These are phyloP conservation scores for Grosmannia penicillata DNA, from an alignment of 2,329 filamentous ascomycete species.

Conservation along the genomic window DNA sequence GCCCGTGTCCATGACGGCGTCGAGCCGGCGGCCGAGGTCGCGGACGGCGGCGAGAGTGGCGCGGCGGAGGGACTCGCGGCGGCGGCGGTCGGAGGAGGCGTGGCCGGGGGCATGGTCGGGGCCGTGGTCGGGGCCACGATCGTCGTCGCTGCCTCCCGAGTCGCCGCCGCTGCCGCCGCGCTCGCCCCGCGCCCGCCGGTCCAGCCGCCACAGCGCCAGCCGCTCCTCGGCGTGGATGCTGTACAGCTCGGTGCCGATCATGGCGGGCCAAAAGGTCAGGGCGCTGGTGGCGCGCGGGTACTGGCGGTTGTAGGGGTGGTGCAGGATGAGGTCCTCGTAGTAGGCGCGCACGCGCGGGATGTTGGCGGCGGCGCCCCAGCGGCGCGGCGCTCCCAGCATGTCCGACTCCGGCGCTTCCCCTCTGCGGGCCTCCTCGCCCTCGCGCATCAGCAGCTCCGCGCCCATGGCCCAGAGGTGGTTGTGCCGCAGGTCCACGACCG, in stretches of 20 bases:
- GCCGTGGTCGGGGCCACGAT: not conserved
- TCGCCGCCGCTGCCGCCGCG: not conserved
- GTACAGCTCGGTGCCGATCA: slow-evolving; percentile 72
- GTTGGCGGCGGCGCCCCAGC: slow-evolving; percentile 31
- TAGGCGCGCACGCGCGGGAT: slow-evolving; percentile 38
- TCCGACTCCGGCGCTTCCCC: no score
- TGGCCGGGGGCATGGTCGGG: no score
- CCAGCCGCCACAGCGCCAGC: slow-evolving; percentile 24
- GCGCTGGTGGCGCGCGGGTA: slow-evolving; percentile 46
- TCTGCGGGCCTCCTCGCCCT: slow-evolving; percentile 28
- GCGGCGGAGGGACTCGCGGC: slow-evolving; percentile 25
- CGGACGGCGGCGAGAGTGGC: slow-evolving; percentile 44
- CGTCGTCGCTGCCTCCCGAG: not conserved
- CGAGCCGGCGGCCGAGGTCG: slow-evolving; percentile 53
- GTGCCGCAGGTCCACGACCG: slow-evolving; percentile 50
- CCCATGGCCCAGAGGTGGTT: slow-evolving; percentile 69
- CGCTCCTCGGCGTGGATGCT: slow-evolving; percentile 48
- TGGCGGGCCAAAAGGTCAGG: slow-evolving; percentile 65
- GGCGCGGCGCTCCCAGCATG: no score
- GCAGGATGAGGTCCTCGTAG: slow-evolving; percentile 64
- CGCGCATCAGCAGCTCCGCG: slow-evolving; percentile 66
- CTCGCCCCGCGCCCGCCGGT: slow-evolving; percentile 6
- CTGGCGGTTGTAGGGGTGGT: slow-evolving; percentile 55
- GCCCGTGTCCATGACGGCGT: slow-evolving; percentile 52
- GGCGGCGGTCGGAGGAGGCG: slow-evolving; percentile 11